phyloP scores from a whole-genome alignment of 768 basidiomycete species.

The Austroboletus eburneus region DNA sequence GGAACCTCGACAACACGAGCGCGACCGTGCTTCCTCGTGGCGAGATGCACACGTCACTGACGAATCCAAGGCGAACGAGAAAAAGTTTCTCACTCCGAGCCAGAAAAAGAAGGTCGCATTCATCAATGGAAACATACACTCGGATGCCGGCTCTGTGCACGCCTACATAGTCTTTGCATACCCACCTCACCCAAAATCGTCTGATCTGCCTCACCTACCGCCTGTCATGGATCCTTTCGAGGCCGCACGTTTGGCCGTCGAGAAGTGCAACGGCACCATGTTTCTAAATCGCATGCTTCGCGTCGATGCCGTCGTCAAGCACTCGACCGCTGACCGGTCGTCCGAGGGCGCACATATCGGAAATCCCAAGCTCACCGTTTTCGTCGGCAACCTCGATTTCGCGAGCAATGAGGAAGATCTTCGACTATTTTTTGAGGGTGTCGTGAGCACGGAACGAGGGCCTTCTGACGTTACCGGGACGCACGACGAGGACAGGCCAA shows the following conservation, averaged over 20 bases:
- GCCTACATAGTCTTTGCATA: slow-evolving; percentile 92
- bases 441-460: slow-evolving; percentile 70
- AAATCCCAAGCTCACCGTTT: slow-evolving; percentile 81
- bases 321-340: slow-evolving; percentile 19
- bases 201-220: slow-evolving; percentile 49
- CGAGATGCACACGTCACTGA: slow-evolving; percentile 42
- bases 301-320: slow-evolving; percentile 61
- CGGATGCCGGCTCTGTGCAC: slow-evolving; percentile 68
- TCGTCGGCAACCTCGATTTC: slow-evolving; percentile 93
- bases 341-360: slow-evolving; percentile 30
- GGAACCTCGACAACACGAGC: slow-evolving; percentile 45
- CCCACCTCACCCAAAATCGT: slow-evolving; percentile 42
- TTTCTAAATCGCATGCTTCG: slow-evolving; percentile 80
- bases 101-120: slow-evolving; percentile 95
- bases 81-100: slow-evolving; percentile 68
- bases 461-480: slow-evolving; percentile 36
- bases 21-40: slow-evolving; percentile 60
- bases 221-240: slow-evolving; percentile 62
- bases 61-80: slow-evolving; percentile 44
- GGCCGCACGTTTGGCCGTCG: slow-evolving; percentile 58
- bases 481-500: slow-evolving; percentile 33
- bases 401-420: slow-evolving; percentile 88
- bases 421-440: slow-evolving; percentile 77
- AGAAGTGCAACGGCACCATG: slow-evolving; percentile 58
- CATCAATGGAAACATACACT: slow-evolving; percentile 89